Percentiles rank a stretch among this genome's conserved stretches.
Evolutionary conservation across 306 rosid species (phyloP).

Genomic region (Medicago truncatula): DNA sequence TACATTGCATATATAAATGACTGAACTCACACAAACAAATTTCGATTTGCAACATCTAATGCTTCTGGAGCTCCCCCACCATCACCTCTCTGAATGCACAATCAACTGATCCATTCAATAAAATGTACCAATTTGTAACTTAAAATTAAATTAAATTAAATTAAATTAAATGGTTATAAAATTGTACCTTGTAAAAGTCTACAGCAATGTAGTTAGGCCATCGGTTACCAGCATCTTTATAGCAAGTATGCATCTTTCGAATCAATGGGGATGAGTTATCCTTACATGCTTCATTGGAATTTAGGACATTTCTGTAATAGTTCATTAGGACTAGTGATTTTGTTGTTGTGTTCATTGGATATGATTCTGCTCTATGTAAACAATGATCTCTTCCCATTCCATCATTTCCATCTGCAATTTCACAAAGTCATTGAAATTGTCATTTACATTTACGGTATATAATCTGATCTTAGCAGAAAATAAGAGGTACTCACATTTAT

Average conservation of each 20-base stretch:
- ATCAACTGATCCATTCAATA: slow-evolving; percentile 10
- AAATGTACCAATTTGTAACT: not conserved
- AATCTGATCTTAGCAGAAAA: not conserved
- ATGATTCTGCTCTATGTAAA: slow-evolving; percentile 65
- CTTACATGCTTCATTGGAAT: slow-evolving; percentile 30
- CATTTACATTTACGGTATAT: not conserved
- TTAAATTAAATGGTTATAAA: not conserved
- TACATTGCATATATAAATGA: slow-evolving; percentile 14
- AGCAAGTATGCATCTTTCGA: slow-evolving; percentile 35
- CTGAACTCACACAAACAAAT: slow-evolving; percentile 3
- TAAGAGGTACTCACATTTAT: slow-evolving; percentile 50
- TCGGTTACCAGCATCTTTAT: slow-evolving; percentile 41
- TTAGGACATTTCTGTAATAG: slow-evolving; percentile 37
- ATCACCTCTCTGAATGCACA: slow-evolving; percentile 36
- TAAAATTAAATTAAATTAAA: too few relatives aligned
- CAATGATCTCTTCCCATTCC: slow-evolving; percentile 65
- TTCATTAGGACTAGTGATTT: slow-evolving; percentile 51
- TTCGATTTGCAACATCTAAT: slow-evolving; percentile 38
- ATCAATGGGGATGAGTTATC: slow-evolving; percentile 47
- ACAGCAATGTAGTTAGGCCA: slow-evolving; percentile 46
- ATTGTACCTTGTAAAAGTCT: slow-evolving; percentile 44
- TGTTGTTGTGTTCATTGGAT: slow-evolving; percentile 58
- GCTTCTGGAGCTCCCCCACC: slow-evolving; percentile 46
- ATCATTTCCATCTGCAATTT: slow-evolving; percentile 63
- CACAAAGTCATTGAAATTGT: too few relatives aligned